Evolutionary conservation across 768 basidiomycete genomes (phyloP).

Genomic region (Ramaria sp.): DNA sequence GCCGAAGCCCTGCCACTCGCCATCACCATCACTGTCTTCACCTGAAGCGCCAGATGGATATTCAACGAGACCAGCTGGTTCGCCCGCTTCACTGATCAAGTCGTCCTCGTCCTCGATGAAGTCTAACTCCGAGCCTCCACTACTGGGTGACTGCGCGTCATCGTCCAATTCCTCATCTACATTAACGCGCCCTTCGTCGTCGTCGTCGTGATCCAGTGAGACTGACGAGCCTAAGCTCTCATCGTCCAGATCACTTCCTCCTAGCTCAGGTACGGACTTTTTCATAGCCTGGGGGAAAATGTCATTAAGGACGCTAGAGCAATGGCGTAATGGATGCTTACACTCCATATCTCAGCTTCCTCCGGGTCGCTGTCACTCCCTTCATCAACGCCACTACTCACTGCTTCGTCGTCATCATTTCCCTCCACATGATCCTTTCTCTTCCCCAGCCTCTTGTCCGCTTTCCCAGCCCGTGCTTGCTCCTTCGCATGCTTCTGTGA

Average conservation of each 20-base stretch:
- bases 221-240: constrained; percentile 22
- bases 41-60: constrained; percentile 53
- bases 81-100: constrained; percentile 47
- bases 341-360: constrained; percentile 86
- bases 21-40: constrained; percentile 27
- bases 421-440: constrained; percentile 23
- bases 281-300: constrained; percentile 66
- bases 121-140: constrained; percentile 38
- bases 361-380: constrained; percentile 37
- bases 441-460: constrained; percentile 34
- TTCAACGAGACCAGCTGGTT: constrained; percentile 47
- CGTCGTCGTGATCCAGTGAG: constrained; percentile 8
- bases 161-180: constrained; percentile 22
- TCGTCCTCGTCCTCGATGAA: constrained; percentile 60
- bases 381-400: constrained; percentile 16
- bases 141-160: constrained; percentile 23
- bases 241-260: constrained; percentile 27
- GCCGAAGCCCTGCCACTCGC: constrained; percentile 27
- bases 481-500: constrained; percentile 52
- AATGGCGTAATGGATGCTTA: constrained; percentile 20
- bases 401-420: constrained; percentile 15
- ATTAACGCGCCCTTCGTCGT: constrained; percentile 18
- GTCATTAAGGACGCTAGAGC: neutral
- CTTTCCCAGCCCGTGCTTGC: constrained; percentile 37
- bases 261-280: constrained; percentile 61